phyloP scores from a whole-genome alignment of 148 eudicot genomes.

The Persicaria tinctoria region DNA sequence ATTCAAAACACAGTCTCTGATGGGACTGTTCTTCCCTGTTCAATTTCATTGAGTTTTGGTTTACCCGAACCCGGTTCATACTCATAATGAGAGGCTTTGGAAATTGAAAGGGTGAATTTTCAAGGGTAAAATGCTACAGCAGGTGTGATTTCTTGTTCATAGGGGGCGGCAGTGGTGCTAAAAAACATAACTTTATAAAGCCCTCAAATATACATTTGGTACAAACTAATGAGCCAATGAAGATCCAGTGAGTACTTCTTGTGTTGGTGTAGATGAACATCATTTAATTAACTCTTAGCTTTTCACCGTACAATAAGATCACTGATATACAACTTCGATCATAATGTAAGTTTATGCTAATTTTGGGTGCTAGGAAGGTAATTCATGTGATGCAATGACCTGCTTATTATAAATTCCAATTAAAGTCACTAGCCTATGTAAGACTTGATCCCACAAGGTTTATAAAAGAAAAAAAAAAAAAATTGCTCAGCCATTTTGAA shows the following conservation, averaged over 20 bases:
- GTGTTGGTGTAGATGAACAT: not conserved
- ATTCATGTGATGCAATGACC: too few species aligned
- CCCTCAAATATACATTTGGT: not conserved
- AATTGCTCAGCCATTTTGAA: too few species aligned
- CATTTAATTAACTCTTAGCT: not conserved
- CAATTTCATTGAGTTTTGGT: not conserved
- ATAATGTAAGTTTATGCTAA: not conserved
- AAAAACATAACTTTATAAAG: not conserved
- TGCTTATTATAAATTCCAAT: too few species aligned
- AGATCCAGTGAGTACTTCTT: not conserved
- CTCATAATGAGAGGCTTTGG: too few species aligned
- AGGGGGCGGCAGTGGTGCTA: not conserved
- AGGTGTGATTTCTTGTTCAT: not conserved
- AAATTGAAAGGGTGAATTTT: not conserved
- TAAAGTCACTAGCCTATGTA: too few species aligned
- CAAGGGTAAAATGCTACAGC: not conserved
- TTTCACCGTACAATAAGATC: not conserved
- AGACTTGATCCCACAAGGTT: too few species aligned
- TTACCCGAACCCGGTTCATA: not conserved
- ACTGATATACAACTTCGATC: not conserved
- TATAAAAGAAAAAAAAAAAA: too few species aligned
- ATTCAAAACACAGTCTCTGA: not conserved
- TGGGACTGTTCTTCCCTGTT: constrained; percentile 9
- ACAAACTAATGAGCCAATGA: not conserved
- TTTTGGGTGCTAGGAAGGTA: too few species aligned